Percentiles rank a stretch among this genome's conserved stretches.
Evolutionary conservation across 2,329 filamentous ascomycete genomes (phyloP).

Genomic region (Aspergillus chevalieri): DNA sequence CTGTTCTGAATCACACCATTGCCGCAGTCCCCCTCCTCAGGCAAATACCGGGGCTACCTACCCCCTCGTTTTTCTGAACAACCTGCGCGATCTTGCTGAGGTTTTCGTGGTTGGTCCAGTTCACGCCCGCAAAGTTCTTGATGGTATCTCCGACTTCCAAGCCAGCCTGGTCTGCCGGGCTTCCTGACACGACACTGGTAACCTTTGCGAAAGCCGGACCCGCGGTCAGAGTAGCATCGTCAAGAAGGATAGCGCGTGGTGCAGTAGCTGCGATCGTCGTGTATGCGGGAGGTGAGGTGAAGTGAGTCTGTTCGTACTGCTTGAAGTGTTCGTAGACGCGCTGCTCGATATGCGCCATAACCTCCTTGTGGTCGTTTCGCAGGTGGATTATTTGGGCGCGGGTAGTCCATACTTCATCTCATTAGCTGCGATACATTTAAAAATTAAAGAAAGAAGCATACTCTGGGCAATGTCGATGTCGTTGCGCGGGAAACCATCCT

Average conservation of each 20-base stretch:
- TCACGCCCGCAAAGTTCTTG: constrained; percentile 76
- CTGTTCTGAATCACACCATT: not conserved
- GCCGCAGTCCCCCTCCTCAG: not conserved
- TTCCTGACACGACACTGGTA: constrained; percentile 69
- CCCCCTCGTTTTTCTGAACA: constrained; percentile 83
- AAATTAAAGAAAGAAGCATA: constrained; percentile 37
- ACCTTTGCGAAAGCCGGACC: constrained; percentile 73
- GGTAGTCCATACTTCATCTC: constrained; percentile 72
- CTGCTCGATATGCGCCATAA: constrained; percentile 79
- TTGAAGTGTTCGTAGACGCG: constrained; percentile 83
- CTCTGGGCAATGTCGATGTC: constrained; percentile 95
- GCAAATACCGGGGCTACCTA: constrained; percentile 42
- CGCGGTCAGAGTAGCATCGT: not conserved
- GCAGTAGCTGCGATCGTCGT: not conserved
- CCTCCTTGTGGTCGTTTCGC: constrained; percentile 84
- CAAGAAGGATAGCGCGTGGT: not conserved
- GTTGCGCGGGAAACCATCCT: constrained; percentile 84
- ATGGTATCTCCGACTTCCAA: constrained; percentile 75
- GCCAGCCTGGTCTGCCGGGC: constrained; percentile 78
- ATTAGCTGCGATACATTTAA: not conserved
- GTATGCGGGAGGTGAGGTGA: not conserved
- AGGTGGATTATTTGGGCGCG: constrained; percentile 81
- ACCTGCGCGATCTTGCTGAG: constrained; percentile 81
- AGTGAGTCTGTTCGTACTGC: not conserved
- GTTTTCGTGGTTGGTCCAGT: constrained; percentile 77